phyloP scores from a whole-genome alignment of 1,284 basidiomycete species.

The Tausonia pullulans region DNA sequence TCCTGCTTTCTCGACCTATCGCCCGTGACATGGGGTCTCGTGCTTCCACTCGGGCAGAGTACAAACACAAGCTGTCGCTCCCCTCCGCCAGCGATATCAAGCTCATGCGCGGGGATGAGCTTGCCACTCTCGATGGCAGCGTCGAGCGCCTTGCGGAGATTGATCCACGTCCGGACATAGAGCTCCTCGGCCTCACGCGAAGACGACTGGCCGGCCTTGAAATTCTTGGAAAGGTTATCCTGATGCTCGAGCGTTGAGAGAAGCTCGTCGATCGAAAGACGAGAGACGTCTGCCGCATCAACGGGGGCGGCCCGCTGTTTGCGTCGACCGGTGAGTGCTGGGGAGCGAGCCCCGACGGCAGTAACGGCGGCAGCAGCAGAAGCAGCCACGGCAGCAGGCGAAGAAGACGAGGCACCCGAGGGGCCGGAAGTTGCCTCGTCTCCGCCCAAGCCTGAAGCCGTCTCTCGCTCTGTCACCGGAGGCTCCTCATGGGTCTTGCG shows the following conservation, averaged over 20 bases:
- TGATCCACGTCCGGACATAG: constrained; percentile 37
- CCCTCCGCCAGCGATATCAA: constrained; percentile 30
- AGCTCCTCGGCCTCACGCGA: constrained; percentile 38
- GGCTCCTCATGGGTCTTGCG: too few species aligned
- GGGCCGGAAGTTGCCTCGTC: too few species aligned
- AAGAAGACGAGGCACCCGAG: background rate
- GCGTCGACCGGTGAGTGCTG: background rate
- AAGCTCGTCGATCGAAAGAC: constrained; percentile 37
- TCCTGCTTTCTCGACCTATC: constrained; percentile 38
- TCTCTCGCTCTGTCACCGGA: too few species aligned
- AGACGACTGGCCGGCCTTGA: constrained; percentile 29
- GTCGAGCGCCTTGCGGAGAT: constrained; percentile 36
- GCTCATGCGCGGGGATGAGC: constrained; percentile 32
- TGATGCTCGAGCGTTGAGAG: constrained; percentile 37
- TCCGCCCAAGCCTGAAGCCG: too few species aligned
- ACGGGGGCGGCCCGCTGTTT: constrained; percentile 4
- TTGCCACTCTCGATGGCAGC: constrained; percentile 31
- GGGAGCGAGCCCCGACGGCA: background rate
- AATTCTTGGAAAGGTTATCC: constrained; percentile 29
- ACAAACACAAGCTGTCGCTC: constrained; percentile 37
- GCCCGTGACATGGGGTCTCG: constrained; percentile 36
- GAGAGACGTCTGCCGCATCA: constrained; percentile 26
- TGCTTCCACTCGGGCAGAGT: constrained; percentile 39
- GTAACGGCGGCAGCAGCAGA: too few species aligned
- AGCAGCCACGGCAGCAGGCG: background rate